These are phyloP conservation scores for Microdochium bolleyi DNA, from an alignment of 2,329 filamentous ascomycete genomes.

Conservation along the genomic window DNA sequence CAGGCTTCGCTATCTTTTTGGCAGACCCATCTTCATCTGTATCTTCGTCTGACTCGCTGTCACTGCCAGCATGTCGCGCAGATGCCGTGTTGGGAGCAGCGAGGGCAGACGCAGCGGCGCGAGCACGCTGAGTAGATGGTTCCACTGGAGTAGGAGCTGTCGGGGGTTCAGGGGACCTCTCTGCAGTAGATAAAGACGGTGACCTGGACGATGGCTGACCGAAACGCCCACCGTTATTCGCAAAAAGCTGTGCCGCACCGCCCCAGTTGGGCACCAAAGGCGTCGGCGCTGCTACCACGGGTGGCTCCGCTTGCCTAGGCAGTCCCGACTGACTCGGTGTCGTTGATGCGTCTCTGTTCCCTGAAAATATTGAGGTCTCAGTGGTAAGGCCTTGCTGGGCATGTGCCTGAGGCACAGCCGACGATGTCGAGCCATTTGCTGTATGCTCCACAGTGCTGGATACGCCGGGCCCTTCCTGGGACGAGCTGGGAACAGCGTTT, in stretches of 20 bases:
- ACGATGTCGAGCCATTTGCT: slow-evolving; percentile 4
- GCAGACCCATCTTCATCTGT: slow-evolving; percentile 6
- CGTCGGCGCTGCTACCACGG: slow-evolving; percentile 36
- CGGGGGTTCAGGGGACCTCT: neutral
- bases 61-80: slow-evolving; percentile 1
- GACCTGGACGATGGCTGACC: neutral
- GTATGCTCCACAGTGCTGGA: slow-evolving; percentile 5
- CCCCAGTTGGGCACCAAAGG: slow-evolving; percentile 43
- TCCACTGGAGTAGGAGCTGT: slow-evolving; percentile 4
- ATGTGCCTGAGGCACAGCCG: neutral
- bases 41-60: slow-evolving; percentile 8
- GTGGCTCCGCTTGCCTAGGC: slow-evolving; percentile 11
- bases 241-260: slow-evolving; percentile 39
- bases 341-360: neutral
- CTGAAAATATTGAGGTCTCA: neutral
- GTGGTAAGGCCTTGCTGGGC: neutral
- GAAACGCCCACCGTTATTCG: slow-evolving; percentile 12
- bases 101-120: slow-evolving; percentile 4
- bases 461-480: slow-evolving; percentile 6
- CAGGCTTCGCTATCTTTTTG: slow-evolving; percentile 19
- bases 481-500: slow-evolving; percentile 7
- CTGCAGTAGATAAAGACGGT: neutral
- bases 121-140: slow-evolving; percentile 3
- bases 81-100: slow-evolving; percentile 3
- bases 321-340: slow-evolving; percentile 1